phyloP scores from a whole-genome alignment of 306 rosid species.

The Corylus heterophylla region DNA sequence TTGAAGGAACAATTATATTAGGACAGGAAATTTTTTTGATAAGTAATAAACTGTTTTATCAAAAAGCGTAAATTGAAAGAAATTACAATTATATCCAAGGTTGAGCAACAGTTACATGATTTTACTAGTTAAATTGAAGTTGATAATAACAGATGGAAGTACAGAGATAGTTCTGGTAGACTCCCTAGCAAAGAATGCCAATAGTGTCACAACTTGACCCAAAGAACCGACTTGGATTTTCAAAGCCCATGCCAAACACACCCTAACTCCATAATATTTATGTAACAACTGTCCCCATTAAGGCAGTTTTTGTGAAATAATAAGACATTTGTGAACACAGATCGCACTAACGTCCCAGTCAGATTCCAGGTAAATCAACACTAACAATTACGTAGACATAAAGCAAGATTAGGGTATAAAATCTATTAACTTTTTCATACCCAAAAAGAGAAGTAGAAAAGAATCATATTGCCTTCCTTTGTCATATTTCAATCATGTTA shows the following conservation, averaged over 20 bases:
- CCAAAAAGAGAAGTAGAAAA: not conserved
- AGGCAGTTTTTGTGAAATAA: not conserved
- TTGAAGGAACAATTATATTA: slow-evolving; percentile 25
- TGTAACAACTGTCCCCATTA: not conserved
- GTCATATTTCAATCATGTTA: not conserved
- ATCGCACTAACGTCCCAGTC: not conserved
- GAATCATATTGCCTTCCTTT: not conserved
- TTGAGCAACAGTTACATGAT: not conserved
- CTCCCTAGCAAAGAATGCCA: not conserved
- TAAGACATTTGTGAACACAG: not conserved
- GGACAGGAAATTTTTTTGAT: slow-evolving; percentile 10
- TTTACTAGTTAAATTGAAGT: not conserved
- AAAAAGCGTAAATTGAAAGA: not conserved
- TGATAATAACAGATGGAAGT: not conserved
- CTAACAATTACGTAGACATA: not conserved
- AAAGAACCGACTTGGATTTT: not conserved
- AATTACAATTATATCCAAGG: not conserved
- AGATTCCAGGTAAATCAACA: not conserved
- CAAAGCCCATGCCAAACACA: not conserved
- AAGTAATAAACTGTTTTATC: no score
- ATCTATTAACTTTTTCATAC: not conserved
- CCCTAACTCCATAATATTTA: not conserved
- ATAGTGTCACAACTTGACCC: not conserved
- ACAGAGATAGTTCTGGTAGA: not conserved
- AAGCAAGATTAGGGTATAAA: not conserved